A percentile compares a stretch with the other conserved stretches of the same genome.
These are phyloP conservation scores for Bipolaris oryzae DNA, from an alignment of 2,329 filamentous ascomycete species.

Conservation along the genomic window DNA sequence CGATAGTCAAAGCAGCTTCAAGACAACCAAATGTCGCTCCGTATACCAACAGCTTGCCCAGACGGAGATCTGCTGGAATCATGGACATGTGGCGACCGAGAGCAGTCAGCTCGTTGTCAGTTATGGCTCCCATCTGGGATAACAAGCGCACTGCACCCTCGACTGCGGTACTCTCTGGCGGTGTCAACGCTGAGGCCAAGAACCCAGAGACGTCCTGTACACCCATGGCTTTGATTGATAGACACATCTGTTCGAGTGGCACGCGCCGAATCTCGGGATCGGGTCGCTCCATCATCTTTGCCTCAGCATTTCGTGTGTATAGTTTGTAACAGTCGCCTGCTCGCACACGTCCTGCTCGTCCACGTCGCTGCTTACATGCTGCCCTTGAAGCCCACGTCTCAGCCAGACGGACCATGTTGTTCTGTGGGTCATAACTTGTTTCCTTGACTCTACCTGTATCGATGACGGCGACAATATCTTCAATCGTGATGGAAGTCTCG, in stretches of 20 bases:
- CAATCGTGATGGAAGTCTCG: constrained; percentile 97
- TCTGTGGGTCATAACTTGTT: constrained; percentile 88
- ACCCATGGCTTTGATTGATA: constrained; percentile 95
- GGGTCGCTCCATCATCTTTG: constrained; percentile 82
- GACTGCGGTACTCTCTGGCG: constrained; percentile 83
- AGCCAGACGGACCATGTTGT: constrained; percentile 91
- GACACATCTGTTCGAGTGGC: constrained; percentile 89
- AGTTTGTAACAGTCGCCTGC: constrained; percentile 94
- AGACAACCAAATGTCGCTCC: constrained; percentile 92
- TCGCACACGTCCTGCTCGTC: constrained; percentile 90
- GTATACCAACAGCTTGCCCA: constrained; percentile 93
- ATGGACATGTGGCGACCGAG: constrained; percentile 92
- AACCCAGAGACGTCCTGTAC: constrained; percentile 81
- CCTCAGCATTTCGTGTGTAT: constrained; percentile 84
- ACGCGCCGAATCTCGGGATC: constrained; percentile 94
- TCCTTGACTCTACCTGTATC: constrained; percentile 96
- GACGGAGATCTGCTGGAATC: constrained; percentile 91
- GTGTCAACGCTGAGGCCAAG: constrained; percentile 84
- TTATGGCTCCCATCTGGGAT: constrained; percentile 83
- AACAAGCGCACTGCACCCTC: constrained; percentile 82
- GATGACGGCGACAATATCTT: constrained; percentile 94
- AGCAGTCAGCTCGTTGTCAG: constrained; percentile 84
- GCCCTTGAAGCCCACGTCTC: constrained; percentile 95
- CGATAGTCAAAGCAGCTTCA: constrained; percentile 85
- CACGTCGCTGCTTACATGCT: constrained; percentile 91